phyloP scores from a whole-genome alignment of 1,284 basidiomycete genomes.

The Megacollybia platyphylla region DNA sequence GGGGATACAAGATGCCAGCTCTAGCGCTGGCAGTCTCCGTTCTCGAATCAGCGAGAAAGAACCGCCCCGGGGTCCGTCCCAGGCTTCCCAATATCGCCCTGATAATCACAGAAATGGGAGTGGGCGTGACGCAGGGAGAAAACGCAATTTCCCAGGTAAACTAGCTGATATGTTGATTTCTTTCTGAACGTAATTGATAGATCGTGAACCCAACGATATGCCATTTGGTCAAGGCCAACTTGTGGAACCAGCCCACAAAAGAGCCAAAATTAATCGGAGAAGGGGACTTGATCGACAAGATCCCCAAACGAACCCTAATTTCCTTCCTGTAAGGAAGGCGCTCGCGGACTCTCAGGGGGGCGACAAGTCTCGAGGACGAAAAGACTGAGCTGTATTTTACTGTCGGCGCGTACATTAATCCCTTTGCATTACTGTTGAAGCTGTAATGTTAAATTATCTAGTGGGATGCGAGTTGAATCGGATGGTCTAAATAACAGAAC shows the following conservation, averaged over 20 bases:
- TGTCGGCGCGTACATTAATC: conserved; percentile 3
- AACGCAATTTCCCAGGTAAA: conserved; percentile 57
- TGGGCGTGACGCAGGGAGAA: conserved; percentile 57
- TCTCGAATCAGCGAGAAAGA: conserved; percentile 58
- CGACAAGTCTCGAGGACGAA: conserved; percentile 41
- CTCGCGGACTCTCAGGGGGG: conserved; percentile 15
- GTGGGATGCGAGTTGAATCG: conserved; percentile 30
- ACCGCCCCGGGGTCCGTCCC: conserved; percentile 22
- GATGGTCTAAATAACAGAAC: conserved; percentile 8
- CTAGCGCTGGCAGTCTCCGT: conserved; percentile 35
- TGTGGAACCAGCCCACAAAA: conserved; percentile 22
- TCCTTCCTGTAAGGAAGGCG: neutral
- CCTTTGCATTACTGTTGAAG: conserved; percentile 9
- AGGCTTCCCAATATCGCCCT: conserved; percentile 20
- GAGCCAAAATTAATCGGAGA: conserved; percentile 25
- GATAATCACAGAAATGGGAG: conserved; percentile 25
- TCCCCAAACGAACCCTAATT: neutral
- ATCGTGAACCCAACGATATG: conserved; percentile 37
- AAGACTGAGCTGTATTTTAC: conserved; percentile 21
- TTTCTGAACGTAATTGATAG: conserved; percentile 17
- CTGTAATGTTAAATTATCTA: conserved; percentile 12
- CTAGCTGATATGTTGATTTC: conserved; percentile 7
- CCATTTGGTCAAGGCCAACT: conserved; percentile 13
- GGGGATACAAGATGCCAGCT: conserved; percentile 12
- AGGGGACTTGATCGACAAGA: conserved; percentile 14